A percentile compares a stretch with the other conserved stretches of the same genome.
phyloP scores from a whole-genome alignment of 495 filamentous ascomycete genomes.

The Extremus antarcticus region DNA sequence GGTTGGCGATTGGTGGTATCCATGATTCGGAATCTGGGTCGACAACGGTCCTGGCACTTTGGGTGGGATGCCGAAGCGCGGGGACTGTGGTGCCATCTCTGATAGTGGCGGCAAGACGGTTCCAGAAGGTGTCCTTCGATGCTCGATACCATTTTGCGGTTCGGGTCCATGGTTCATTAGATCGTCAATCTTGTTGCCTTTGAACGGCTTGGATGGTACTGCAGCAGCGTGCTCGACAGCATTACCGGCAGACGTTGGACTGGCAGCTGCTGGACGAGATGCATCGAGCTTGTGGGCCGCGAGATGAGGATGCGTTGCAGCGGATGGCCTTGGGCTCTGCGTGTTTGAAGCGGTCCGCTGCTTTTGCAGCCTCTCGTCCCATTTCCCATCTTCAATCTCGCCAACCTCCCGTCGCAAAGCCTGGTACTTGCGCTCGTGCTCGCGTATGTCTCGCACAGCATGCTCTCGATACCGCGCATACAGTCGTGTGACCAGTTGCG shows the following conservation, averaged over 20 bases:
- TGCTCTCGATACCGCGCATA: conserved; percentile 63
- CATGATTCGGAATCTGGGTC: conserved; percentile 1
- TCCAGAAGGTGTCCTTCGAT: conserved; percentile 17
- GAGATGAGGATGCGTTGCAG: conserved; percentile 4
- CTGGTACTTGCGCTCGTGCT: conserved; percentile 60
- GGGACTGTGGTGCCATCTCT: conserved; percentile 15
- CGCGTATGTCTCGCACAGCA: conserved; percentile 55
- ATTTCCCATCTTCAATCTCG: conserved; percentile 51
- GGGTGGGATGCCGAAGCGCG: conserved; percentile 15
- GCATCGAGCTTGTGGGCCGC: not conserved
- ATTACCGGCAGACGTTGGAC: not conserved
- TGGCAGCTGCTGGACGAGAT: not conserved
- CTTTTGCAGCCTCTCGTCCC: conserved; percentile 30
- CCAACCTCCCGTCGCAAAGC: conserved; percentile 54
- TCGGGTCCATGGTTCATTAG: conserved; percentile 21
- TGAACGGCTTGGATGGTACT: not conserved
- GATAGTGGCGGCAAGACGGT: conserved; percentile 15
- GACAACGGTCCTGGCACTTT: conserved; percentile 6
- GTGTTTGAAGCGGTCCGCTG: conserved; percentile 8
- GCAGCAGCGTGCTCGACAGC: not conserved
- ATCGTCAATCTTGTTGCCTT: conserved; percentile 16
- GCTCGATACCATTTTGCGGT: conserved; percentile 6
- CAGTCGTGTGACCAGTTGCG: conserved; percentile 56
- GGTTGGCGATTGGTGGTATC: not conserved
- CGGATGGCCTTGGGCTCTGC: conserved; percentile 17